phyloP scores from a whole-genome alignment of 768 basidiomycete genomes.

The Crassisporium funariophilum region DNA sequence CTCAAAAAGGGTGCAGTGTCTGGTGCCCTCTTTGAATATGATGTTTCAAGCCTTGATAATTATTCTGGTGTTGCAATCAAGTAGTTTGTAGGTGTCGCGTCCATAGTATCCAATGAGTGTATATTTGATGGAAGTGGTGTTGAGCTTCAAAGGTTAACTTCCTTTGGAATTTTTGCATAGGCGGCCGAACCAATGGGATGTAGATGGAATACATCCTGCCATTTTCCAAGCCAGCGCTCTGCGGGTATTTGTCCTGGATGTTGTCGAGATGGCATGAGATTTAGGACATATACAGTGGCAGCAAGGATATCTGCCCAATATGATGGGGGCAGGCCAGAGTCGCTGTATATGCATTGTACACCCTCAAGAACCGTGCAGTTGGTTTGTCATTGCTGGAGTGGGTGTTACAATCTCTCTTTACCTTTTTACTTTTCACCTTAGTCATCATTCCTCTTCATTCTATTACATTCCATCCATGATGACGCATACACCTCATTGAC shows the following conservation, averaged over 20 bases:
- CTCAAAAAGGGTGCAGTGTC: constrained; percentile 22
- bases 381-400: constrained; percentile 6
- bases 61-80: constrained; percentile 1
- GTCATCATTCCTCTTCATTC: too few relatives aligned
- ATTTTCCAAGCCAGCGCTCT: constrained; percentile 13
- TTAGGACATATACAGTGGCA: constrained; percentile 24
- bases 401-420: too few relatives aligned
- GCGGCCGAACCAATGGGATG: constrained; percentile 26
- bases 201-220: constrained; percentile 25
- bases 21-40: constrained; percentile 25
- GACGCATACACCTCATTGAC: too few relatives aligned
- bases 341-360: not conserved
- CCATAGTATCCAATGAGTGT: constrained; percentile 21
- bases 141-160: constrained; percentile 19
- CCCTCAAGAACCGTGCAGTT: constrained; percentile 9
- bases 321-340: constrained; percentile 16
- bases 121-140: constrained; percentile 16
- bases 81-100: constrained; percentile 15
- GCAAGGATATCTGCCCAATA: constrained; percentile 21
- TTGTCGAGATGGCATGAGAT: constrained; percentile 21
- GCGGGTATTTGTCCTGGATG: constrained; percentile 17
- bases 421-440: too few relatives aligned
- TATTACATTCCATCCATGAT: too few relatives aligned
- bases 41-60: constrained; percentile 19
- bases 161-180: constrained; percentile 26